Evolutionary conservation across 495 filamentous ascomycete genomes (phyloP).

Genomic region (Penicillium steckii): DNA sequence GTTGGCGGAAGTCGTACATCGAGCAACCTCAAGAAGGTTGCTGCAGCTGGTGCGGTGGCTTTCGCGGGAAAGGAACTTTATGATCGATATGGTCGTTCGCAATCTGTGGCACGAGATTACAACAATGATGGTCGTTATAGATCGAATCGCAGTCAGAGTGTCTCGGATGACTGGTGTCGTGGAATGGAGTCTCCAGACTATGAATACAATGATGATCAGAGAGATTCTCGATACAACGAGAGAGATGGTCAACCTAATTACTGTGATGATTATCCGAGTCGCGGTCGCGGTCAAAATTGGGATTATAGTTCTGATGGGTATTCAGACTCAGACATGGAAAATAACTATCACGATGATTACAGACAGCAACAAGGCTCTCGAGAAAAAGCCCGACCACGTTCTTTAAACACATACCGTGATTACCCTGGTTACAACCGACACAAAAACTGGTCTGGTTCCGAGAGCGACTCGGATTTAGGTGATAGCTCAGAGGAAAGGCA

Average conservation of each 20-base stretch:
- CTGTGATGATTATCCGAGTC: not conserved
- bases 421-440: not conserved
- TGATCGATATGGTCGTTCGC: conserved; percentile 6
- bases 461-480: conserved; percentile 62
- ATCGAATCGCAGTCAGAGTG: conserved; percentile 5
- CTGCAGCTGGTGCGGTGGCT: conserved; percentile 1
- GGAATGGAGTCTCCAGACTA: not conserved
- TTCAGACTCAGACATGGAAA: conserved; percentile 25
- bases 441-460: conserved; percentile 12
- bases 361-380: not conserved
- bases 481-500: conserved; percentile 77
- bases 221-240: conserved; percentile 4
- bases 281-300: not conserved
- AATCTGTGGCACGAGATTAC: conserved; percentile 1
- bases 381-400: not conserved
- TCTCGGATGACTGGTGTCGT: not conserved
- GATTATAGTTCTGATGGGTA: conserved; percentile 1
- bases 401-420: not conserved
- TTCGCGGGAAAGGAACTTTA: conserved; percentile 7
- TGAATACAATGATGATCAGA: conserved; percentile 4
- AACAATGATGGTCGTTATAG: not conserved
- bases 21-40: conserved; percentile 2
- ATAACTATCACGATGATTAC: not conserved
- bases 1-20: not conserved
- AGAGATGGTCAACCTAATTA: conserved; percentile 8